These are phyloP conservation scores for Rhizopogon vulgaris DNA, from an alignment of 768 basidiomycete genomes.

Conservation along the genomic window DNA sequence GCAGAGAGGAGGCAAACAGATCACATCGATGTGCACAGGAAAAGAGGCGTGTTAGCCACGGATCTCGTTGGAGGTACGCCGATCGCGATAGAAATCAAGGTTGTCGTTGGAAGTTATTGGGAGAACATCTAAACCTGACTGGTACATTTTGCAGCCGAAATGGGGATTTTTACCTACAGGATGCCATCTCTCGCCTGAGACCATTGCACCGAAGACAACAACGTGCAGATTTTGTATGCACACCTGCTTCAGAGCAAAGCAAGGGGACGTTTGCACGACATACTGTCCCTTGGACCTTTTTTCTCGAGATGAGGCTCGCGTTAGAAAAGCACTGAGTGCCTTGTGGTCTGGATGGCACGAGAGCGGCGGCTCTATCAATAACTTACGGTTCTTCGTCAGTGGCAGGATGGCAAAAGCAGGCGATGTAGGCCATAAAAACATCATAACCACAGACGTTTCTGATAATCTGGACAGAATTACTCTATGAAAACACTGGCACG, in stretches of 20 bases:
- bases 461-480: background rate
- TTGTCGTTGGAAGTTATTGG: slow-evolving; percentile 22
- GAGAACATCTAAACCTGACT: slow-evolving; percentile 1
- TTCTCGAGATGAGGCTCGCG: slow-evolving; percentile 58
- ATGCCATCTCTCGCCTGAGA: slow-evolving; percentile 52
- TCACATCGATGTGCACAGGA: slow-evolving; percentile 47
- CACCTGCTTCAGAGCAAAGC: slow-evolving; percentile 41
- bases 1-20: slow-evolving; percentile 47
- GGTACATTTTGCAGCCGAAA: slow-evolving; percentile 63
- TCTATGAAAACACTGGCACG: background rate
- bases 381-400: slow-evolving; percentile 70
- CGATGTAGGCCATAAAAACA: slow-evolving; percentile 38
- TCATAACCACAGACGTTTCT: background rate
- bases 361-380: slow-evolving; percentile 67
- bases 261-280: slow-evolving; percentile 25
- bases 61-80: slow-evolving; percentile 62
- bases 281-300: slow-evolving; percentile 94
- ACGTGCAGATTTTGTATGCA: slow-evolving; percentile 95
- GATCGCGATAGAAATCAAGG: slow-evolving; percentile 90
- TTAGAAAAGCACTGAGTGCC: slow-evolving; percentile 54
- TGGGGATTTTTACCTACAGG: slow-evolving; percentile 87
- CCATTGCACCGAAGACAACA: slow-evolving; percentile 51
- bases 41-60: slow-evolving; percentile 67
- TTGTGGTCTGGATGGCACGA: slow-evolving; percentile 72
- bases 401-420: slow-evolving; percentile 55